phyloP scores from a whole-genome alignment of 2,329 filamentous ascomycete species.

The Beauveria varroae region DNA sequence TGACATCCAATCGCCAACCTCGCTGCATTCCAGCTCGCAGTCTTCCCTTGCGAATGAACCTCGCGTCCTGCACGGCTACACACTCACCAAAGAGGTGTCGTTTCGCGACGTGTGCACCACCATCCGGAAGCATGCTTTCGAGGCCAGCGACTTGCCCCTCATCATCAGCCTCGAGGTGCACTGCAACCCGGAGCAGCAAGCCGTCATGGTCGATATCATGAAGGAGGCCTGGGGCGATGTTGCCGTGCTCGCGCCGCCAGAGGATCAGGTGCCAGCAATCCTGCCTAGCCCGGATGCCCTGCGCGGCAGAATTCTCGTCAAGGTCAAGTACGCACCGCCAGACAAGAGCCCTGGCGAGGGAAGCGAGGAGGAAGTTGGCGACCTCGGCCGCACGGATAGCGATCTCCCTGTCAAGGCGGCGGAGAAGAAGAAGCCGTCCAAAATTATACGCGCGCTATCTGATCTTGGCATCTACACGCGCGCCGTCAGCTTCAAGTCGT shows the following conservation, averaged over 20 bases:
- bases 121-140: constrained; percentile 73
- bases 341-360: constrained; percentile 20
- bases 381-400: constrained; percentile 27
- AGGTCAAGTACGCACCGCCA: constrained; percentile 63
- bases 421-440: constrained; percentile 39
- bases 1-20: not conserved
- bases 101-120: constrained; percentile 81
- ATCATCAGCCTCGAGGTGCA: constrained; percentile 94
- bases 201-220: constrained; percentile 90
- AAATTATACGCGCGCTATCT: constrained; percentile 67
- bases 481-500: constrained; percentile 73
- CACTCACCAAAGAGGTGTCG: constrained; percentile 77
- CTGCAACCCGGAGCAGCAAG: constrained; percentile 71
- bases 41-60: constrained; percentile 51
- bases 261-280: constrained; percentile 35
- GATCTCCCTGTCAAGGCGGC: constrained; percentile 22
- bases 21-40: not conserved
- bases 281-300: constrained; percentile 66
- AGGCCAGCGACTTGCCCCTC: constrained; percentile 68
- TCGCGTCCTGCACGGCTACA: constrained; percentile 79
- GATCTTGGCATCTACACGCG: constrained; percentile 75
- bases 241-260: constrained; percentile 47
- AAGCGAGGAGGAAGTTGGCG: not conserved
- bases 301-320: constrained; percentile 72
- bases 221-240: constrained; percentile 69